Evolutionary conservation across 805 yeast genomes (phyloP).

Genomic region (Sporopachydermia quercuum): DNA sequence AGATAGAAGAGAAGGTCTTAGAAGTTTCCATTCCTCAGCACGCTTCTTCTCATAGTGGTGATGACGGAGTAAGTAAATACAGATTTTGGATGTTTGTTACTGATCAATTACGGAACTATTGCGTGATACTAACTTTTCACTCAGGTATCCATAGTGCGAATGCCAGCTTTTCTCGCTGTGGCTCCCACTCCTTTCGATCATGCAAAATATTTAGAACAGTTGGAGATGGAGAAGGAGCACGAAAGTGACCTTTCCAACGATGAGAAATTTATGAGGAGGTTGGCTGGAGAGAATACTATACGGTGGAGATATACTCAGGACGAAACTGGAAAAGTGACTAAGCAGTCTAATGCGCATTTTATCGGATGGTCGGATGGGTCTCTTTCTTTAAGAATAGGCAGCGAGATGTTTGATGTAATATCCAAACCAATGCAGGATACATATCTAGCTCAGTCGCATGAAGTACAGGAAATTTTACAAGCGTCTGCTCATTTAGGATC

Average conservation of each 20-base stretch:
- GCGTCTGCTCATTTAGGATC: constrained; percentile 51
- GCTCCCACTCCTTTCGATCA: constrained; percentile 86
- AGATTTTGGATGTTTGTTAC: too few relatives aligned
- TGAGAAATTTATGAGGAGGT: constrained; percentile 43
- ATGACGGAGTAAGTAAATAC: constrained; percentile 15
- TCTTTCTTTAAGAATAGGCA: constrained; percentile 71
- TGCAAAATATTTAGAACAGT: constrained; percentile 39
- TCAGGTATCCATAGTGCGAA: constrained; percentile 34
- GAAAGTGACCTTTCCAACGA: constrained; percentile 26
- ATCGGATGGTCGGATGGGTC: constrained; percentile 93
- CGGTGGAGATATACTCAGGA: constrained; percentile 88
- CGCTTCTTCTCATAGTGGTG: constrained; percentile 13
- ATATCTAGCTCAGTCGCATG: constrained; percentile 56
- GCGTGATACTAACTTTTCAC: too few relatives aligned
- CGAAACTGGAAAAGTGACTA: constrained; percentile 48
- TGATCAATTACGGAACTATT: too few relatives aligned
- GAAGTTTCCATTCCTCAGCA: constrained; percentile 20
- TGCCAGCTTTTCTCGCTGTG: constrained; percentile 72
- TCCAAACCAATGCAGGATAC: constrained; percentile 53
- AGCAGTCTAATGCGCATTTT: constrained; percentile 80
- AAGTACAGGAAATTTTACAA: constrained; percentile 55
- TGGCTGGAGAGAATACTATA: constrained; percentile 68
- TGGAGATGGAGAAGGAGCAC: constrained; percentile 21
- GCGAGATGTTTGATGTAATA: constrained; percentile 71
- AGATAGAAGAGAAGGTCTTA: constrained; percentile 7